Evolutionary conservation across 768 basidiomycete genomes (phyloP), one percentile per base, ranked within the genome.

Genomic region (Lyophyllum atratum): DNA sequence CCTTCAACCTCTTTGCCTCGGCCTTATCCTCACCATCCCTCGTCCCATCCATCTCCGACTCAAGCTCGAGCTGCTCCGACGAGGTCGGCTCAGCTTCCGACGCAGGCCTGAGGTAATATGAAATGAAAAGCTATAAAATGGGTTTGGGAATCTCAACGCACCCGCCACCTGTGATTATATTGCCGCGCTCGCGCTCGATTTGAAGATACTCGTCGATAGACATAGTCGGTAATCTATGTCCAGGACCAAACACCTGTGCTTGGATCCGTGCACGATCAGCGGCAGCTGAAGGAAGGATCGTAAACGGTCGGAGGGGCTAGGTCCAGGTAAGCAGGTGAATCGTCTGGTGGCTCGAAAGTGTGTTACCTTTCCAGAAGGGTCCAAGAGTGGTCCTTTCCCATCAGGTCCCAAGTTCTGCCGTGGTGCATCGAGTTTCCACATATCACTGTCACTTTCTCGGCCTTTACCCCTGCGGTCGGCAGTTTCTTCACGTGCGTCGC

Each of bases 121-220:
- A 60, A 17, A 19, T 42, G 15, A 66, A 37, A 15, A 37, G 9
- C 7, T 29, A 34, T 29, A n/a, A 42, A 42, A 49, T 24, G 51
- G 34, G 17, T 3, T 15, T 33, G 34, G 14, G 31, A 17, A 28
- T 45, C 28, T 49, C 19, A 2, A 72, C 88, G 72, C 68, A 94
- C 92, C 93, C 93, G 76, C 93, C 91, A 29, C 90, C 90, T 9
- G 88, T 81, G 54, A 97, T 84, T 63, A 98, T 86, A 52, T 93
- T 95, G 0, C 96, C 96, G 54, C 90, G 76, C 66, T 86, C 80
- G 47, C 78, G 77, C 67, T 99, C 96, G 54, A 93, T 85, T 67
- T 91, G 85, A 29, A 99, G 80, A 67, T 95, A 98, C 71, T 98
- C 92, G 64, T 98, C 96, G 55, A 98, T 84, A 1, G 91, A 83